These are phyloP conservation scores for Dittrichia graveolens DNA, from an alignment of 129 eudicot species.

Conservation along the genomic window DNA sequence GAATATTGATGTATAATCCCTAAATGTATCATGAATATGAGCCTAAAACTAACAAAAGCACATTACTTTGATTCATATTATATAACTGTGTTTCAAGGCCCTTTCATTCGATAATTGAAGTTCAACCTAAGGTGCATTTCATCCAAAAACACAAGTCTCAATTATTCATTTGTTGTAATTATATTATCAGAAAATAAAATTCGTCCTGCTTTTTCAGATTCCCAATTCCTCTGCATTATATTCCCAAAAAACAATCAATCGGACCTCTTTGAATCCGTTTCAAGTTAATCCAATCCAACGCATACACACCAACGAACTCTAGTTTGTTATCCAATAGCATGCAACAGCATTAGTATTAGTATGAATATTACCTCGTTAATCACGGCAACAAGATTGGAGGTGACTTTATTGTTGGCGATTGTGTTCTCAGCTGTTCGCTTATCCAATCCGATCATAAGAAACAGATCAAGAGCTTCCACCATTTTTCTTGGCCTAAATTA, in stretches of 20 bases:
- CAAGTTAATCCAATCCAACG: neutral
- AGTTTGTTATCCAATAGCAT: constrained; percentile 15
- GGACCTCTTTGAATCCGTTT: neutral
- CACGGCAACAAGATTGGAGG: constrained; percentile 67
- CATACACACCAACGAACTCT: neutral
- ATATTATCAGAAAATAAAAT: too few relatives aligned
- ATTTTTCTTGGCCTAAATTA: neutral
- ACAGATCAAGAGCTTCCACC: constrained; percentile 53
- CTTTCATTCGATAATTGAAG: neutral
- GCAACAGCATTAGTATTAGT: neutral
- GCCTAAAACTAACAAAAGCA: too few relatives aligned
- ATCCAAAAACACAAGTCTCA: too few relatives aligned
- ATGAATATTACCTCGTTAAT: constrained; percentile 66
- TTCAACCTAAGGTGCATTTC: neutral
- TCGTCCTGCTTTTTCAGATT: neutral
- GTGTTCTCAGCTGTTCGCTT: constrained; percentile 64
- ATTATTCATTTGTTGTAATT: too few relatives aligned
- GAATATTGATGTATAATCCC: too few relatives aligned
- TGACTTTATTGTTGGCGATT: constrained; percentile 76
- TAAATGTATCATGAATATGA: too few relatives aligned
- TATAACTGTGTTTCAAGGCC: neutral
- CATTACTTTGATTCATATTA: neutral
- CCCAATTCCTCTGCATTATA: neutral
- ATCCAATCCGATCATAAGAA: constrained; percentile 71
- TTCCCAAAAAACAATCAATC: neutral